Conservation (phyloP, 352 stramenopile genomes). For the Aphanomyces astaci region DNA sequence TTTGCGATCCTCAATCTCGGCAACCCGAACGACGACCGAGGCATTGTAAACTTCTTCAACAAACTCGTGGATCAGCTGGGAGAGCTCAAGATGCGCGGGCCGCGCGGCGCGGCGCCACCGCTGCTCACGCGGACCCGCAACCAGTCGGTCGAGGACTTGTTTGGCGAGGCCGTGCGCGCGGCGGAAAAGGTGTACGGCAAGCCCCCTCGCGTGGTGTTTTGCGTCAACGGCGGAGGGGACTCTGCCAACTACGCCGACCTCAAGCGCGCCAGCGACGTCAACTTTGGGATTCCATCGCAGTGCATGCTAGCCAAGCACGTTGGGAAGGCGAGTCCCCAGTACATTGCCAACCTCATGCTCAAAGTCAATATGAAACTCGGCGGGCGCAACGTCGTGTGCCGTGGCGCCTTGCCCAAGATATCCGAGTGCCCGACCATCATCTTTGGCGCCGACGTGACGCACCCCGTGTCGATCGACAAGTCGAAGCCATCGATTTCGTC, state of each 20-base stretch:
- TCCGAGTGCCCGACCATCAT: constrained; percentile 55
- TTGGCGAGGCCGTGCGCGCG: constrained; percentile 33
- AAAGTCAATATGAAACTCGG: constrained; percentile 77
- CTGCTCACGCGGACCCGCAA: constrained; percentile 40
- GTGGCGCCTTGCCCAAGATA: constrained; percentile 35
- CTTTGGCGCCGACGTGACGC: constrained; percentile 76
- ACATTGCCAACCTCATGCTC: constrained; percentile 66
- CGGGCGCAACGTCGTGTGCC: constrained; percentile 52
- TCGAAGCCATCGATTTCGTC: constrained; percentile 70
- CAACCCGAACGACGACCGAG: constrained; percentile 28
- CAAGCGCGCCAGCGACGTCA: constrained; percentile 60
- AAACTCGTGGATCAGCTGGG: constrained; percentile 43
- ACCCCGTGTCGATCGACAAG: constrained; percentile 61
- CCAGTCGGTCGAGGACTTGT: constrained; percentile 34
- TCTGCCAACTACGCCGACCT: constrained; percentile 47
- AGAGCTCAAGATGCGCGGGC: constrained; percentile 44
- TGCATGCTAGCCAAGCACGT: constrained; percentile 70
- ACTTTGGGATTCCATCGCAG: constrained; percentile 65
- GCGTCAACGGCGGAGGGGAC: constrained; percentile 45
- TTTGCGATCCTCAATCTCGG: constrained; percentile 48
- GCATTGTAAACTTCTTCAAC: constrained; percentile 49
- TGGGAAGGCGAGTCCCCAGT: constrained; percentile 44
- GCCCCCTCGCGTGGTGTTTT: constrained; percentile 45
- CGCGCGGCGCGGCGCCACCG: constrained; percentile 28
- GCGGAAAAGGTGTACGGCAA: constrained; percentile 31